Percentiles rank a stretch among this genome's conserved stretches.
These are phyloP conservation scores for Phlyctochytrium planicorne DNA, from an alignment of 192 early-diverging fungal genomes.

Conservation along the genomic window DNA sequence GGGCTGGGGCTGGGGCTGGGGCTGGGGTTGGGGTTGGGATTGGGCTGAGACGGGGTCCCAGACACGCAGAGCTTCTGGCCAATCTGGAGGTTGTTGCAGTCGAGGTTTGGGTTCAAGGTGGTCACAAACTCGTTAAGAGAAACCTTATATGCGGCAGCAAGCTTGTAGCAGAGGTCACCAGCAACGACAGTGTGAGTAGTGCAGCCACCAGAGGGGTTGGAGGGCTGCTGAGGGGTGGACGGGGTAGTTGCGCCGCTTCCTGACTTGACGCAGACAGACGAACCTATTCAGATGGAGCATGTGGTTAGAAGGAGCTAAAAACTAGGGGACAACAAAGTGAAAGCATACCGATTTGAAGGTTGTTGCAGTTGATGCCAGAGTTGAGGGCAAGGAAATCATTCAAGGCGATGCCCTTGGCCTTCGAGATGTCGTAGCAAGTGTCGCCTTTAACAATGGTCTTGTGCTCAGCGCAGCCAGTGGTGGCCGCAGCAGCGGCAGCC, in stretches of 20 bases:
- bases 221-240: not conserved
- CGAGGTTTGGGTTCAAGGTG: not conserved
- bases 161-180: not conserved
- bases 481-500: too few relatives aligned
- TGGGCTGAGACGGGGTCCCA: not conserved
- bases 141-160: not conserved
- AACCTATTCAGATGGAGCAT: not conserved
- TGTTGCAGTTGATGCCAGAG: not conserved
- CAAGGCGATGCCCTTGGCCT: not conserved
- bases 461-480: not conserved
- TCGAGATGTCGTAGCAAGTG: not conserved
- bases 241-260: not conserved
- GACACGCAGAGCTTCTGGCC: not conserved
- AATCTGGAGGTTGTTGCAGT: not conserved
- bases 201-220: not conserved
- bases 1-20: not conserved
- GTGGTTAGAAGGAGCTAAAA: not conserved
- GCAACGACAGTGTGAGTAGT: not conserved
- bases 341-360: not conserved
- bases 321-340: not conserved
- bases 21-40: not conserved
- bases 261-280: not conserved
- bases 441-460: not conserved
- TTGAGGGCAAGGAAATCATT: not conserved
- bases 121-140: not conserved